Evolutionary conservation across 2,329 filamentous ascomycete species (phyloP).

Genomic region (Aspergillus thermomutatus): DNA sequence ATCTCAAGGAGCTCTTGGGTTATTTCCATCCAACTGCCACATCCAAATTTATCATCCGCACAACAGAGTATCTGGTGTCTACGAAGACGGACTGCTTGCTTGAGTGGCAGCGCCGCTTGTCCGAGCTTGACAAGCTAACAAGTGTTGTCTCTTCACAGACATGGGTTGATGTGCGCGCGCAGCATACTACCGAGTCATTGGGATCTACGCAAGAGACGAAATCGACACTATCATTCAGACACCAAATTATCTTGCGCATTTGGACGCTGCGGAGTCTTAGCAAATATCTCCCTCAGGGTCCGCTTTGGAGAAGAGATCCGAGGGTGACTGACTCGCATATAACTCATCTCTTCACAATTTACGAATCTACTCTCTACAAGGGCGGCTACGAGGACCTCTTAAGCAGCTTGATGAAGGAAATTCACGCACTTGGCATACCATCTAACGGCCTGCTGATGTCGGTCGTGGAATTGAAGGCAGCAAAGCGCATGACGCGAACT

Average conservation of each 20-base stretch:
- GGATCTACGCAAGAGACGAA: neutral
- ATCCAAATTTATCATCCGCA: constrained; percentile 26
- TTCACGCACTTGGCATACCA: constrained; percentile 30
- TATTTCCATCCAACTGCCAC: constrained; percentile 22
- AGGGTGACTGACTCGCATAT: constrained; percentile 20
- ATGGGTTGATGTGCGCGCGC: constrained; percentile 23
- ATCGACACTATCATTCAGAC: constrained; percentile 12
- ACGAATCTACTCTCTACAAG: constrained; percentile 18
- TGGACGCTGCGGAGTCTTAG: constrained; percentile 31
- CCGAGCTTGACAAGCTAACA: constrained; percentile 15
- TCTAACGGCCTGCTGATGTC: constrained; percentile 27
- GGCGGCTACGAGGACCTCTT: constrained; percentile 21
- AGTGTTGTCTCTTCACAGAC: constrained; percentile 20
- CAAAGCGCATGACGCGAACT: constrained; percentile 20
- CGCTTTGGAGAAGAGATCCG: constrained; percentile 16
- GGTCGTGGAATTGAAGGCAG: constrained; percentile 24
- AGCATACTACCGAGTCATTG: neutral
- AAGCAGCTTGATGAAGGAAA: constrained; percentile 23
- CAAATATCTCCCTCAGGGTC: constrained; percentile 16
- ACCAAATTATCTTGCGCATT: constrained; percentile 31
- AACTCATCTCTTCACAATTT: constrained; percentile 25
- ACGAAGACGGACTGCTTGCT: constrained; percentile 20
- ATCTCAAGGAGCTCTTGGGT: constrained; percentile 19
- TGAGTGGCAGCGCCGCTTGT: constrained; percentile 31
- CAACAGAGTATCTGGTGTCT: constrained; percentile 31